Evolutionary conservation across 2,329 filamentous ascomycete genomes (phyloP).

Genomic region (Aspergillus sp.): DNA sequence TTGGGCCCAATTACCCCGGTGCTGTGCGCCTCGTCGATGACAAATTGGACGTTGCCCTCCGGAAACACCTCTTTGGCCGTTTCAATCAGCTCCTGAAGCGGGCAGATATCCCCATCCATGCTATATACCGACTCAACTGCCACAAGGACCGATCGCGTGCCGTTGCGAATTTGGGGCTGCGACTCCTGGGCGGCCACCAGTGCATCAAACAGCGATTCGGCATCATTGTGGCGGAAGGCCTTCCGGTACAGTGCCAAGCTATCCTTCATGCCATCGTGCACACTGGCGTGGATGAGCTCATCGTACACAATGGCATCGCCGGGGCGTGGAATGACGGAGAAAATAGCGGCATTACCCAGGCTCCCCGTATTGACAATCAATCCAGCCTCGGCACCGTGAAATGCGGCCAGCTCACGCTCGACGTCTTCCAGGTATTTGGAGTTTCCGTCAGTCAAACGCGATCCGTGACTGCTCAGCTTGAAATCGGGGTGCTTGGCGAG

Average conservation of each 20-base stretch:
- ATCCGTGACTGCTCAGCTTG: slow-evolving; percentile 7
- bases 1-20: slow-evolving; percentile 17
- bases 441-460: slow-evolving; percentile 13
- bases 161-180: slow-evolving; percentile 7
- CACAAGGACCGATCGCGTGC: slow-evolving; percentile 38
- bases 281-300: slow-evolving; percentile 68
- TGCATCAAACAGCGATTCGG: background rate
- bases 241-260: slow-evolving; percentile 49
- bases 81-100: slow-evolving; percentile 17
- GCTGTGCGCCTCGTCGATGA: slow-evolving; percentile 20
- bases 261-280: slow-evolving; percentile 67
- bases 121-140: slow-evolving; percentile 49
- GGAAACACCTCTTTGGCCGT: slow-evolving; percentile 17
- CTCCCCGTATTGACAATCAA: slow-evolving; percentile 60
- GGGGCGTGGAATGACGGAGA: slow-evolving; percentile 53
- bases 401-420: slow-evolving; percentile 54
- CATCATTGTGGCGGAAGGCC: slow-evolving; percentile 20
- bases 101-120: slow-evolving; percentile 51
- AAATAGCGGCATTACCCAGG: slow-evolving; percentile 59
- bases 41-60: slow-evolving; percentile 24
- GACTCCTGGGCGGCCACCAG: background rate
- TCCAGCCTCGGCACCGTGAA: slow-evolving; percentile 54
- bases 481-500: slow-evolving; percentile 11
- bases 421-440: slow-evolving; percentile 29
- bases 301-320: slow-evolving; percentile 64